These are phyloP conservation scores for Alternaria sp. DNA, from an alignment of 2,329 filamentous ascomycete species.

Conservation along the genomic window DNA sequence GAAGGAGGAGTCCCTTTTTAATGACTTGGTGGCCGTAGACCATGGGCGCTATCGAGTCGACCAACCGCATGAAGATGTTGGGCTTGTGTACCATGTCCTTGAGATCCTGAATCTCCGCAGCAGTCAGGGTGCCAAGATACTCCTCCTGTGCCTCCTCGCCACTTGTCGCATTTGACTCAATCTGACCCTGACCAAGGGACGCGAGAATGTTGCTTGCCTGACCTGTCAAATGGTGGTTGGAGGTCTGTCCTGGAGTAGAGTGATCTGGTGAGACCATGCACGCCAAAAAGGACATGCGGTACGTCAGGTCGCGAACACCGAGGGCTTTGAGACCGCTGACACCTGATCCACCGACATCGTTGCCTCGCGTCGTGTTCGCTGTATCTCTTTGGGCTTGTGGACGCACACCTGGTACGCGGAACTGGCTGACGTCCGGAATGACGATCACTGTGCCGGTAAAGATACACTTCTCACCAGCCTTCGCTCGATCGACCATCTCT, in stretches of 20 bases:
- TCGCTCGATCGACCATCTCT: slow-evolving; percentile 96
- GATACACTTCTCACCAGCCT: slow-evolving; percentile 97
- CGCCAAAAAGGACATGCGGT: slow-evolving; percentile 92
- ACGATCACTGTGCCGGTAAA: slow-evolving; percentile 97
- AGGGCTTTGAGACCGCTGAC: slow-evolving; percentile 89
- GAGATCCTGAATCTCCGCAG: slow-evolving; percentile 87
- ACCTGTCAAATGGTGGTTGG: slow-evolving; percentile 71
- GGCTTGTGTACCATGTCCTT: slow-evolving; percentile 93
- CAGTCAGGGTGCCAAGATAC: slow-evolving; percentile 83
- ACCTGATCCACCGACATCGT: slow-evolving; percentile 82
- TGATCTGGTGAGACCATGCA: slow-evolving; percentile 95
- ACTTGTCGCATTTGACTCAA: slow-evolving; percentile 66
- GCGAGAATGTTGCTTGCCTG: slow-evolving; percentile 85
- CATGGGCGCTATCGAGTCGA: slow-evolving; percentile 94
- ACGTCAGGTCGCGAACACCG: slow-evolving; percentile 93
- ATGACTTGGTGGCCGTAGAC: slow-evolving; percentile 97
- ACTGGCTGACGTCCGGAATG: slow-evolving; percentile 93
- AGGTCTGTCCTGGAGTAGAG: slow-evolving; percentile 76
- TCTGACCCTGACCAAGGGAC: slow-evolving; percentile 75
- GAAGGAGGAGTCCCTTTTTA: slow-evolving; percentile 93
- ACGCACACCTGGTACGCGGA: slow-evolving; percentile 84
- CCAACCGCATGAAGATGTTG: slow-evolving; percentile 90
- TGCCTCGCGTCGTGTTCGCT: slow-evolving; percentile 72
- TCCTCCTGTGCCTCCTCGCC: slow-evolving; percentile 88
- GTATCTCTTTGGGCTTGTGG: slow-evolving; percentile 87